These are phyloP conservation scores for Fusarium decemcellulare DNA, from an alignment of 2,329 filamentous ascomycete species.

Conservation along the genomic window DNA sequence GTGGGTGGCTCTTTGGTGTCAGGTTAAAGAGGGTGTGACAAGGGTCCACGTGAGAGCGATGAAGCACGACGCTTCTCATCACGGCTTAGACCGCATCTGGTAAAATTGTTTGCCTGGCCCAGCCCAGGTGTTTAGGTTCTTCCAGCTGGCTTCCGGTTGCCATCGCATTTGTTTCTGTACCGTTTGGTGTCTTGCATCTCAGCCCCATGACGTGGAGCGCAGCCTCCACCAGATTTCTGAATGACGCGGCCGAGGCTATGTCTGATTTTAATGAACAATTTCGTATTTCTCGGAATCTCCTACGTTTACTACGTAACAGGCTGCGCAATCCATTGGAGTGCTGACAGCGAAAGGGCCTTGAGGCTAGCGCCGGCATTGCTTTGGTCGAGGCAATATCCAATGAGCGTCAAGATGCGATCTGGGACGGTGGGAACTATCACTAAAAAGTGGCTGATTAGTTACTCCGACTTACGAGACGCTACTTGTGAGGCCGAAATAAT, in stretches of 20 bases:
- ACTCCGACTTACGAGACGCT: constrained; percentile 1
- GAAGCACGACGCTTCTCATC: no score
- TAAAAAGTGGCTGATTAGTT: constrained; percentile 3
- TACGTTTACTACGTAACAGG: not conserved
- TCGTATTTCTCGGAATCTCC: not conserved
- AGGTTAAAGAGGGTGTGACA: no score
- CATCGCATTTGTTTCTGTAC: no score
- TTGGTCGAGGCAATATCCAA: not conserved
- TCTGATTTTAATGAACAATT: not conserved
- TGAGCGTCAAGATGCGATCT: not conserved
- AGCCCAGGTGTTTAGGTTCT: no score
- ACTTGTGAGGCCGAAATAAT: not conserved
- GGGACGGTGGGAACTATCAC: not conserved
- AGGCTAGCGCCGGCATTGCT: not conserved
- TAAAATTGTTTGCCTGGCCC: no score
- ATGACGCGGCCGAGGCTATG: constrained; percentile 1
- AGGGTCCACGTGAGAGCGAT: no score
- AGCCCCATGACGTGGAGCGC: no score
- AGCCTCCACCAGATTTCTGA: no score
- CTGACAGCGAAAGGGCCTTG: not conserved
- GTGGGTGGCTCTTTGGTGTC: no score
- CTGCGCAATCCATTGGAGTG: not conserved
- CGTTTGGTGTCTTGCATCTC: no score
- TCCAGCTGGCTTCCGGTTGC: no score
- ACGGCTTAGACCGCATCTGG: no score